phyloP scores from a whole-genome alignment of 1,284 basidiomycete genomes.

The Grifola frondosa region DNA sequence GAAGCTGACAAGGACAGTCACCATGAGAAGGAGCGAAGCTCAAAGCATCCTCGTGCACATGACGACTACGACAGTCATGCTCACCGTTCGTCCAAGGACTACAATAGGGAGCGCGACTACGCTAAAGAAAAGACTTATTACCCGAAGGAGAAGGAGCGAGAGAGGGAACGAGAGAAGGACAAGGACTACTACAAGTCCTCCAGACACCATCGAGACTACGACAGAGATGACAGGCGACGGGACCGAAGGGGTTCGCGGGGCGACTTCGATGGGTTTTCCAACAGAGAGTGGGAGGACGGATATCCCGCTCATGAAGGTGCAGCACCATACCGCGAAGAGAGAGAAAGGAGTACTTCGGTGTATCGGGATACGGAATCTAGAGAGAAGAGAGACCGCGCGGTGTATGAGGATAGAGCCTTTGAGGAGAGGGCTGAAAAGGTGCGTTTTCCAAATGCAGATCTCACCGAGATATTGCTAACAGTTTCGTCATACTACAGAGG shows the following conservation, averaged over 20 bases:
- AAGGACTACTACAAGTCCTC: conserved; percentile 35
- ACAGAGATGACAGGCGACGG: conserved; percentile 44
- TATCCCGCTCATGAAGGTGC: conserved; percentile 30
- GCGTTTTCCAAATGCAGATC: conserved; percentile 18
- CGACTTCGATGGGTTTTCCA: conserved; percentile 29
- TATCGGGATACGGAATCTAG: conserved; percentile 43
- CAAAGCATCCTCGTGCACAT: conserved; percentile 23
- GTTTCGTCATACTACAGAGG: conserved; percentile 39
- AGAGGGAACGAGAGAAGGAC: conserved; percentile 38
- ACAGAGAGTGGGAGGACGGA: conserved; percentile 40
- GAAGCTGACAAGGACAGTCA: conserved; percentile 43
- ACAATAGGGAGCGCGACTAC: conserved; percentile 33
- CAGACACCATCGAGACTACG: conserved; percentile 45
- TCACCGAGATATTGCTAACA: conserved; percentile 4
- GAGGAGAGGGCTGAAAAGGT: conserved; percentile 64
- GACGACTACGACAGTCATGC: conserved; percentile 23
- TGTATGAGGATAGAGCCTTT: conserved; percentile 46
- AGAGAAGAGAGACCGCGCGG: conserved; percentile 44
- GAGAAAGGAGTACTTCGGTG: conserved; percentile 50
- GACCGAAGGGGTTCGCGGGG: conserved; percentile 28
- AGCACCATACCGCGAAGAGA: conserved; percentile 37
- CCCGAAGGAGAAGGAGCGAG: conserved; percentile 38
- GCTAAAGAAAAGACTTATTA: conserved; percentile 36
- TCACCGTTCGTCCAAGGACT: conserved; percentile 26
- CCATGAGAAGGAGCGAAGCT: conserved; percentile 37